These are phyloP conservation scores for Ceratocystis albifundus DNA, from an alignment of 2,329 filamentous ascomycete genomes.

Conservation along the genomic window DNA sequence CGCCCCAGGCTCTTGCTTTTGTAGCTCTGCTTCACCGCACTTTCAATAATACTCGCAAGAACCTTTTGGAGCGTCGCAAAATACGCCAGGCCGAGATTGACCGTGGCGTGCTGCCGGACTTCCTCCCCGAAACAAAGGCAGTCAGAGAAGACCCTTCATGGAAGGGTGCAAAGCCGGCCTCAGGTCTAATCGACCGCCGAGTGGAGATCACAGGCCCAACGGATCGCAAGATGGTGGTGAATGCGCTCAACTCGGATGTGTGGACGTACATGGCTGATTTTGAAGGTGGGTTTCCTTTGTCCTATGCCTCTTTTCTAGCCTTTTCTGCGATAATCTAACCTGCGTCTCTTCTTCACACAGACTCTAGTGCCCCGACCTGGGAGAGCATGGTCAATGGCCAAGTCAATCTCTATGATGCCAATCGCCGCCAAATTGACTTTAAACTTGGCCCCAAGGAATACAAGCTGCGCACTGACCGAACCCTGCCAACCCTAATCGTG, in stretches of 20 bases:
- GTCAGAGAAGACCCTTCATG: constrained; percentile 90
- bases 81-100: constrained; percentile 87
- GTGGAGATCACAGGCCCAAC: constrained; percentile 97
- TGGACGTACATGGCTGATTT: constrained; percentile 99
- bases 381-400: constrained; percentile 99
- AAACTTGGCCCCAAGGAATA: constrained; percentile 93
- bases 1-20: constrained; percentile 79
- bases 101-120: constrained; percentile 77
- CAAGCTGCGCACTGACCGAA: constrained; percentile 85
- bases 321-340: neutral
- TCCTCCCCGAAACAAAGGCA: constrained; percentile 88
- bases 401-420: constrained; percentile 93
- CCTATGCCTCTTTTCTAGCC: neutral
- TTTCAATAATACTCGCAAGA: constrained; percentile 83
- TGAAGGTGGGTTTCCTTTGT: constrained; percentile 53
- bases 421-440: constrained; percentile 89
- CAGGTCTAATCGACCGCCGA: constrained; percentile 81
- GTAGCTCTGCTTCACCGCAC: constrained; percentile 87
- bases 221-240: constrained; percentile 98
- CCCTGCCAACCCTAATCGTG: constrained; percentile 78
- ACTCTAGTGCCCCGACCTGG: constrained; percentile 93
- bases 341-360: constrained; percentile 35
- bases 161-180: constrained; percentile 84
- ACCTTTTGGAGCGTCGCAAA: constrained; percentile 73
- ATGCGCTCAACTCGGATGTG: constrained; percentile 88